A percentile compares a stretch with the other conserved stretches of the same genome.
These are phyloP conservation scores for Hericium coralloides DNA, from an alignment of 768 basidiomycete genomes.

Conservation along the genomic window DNA sequence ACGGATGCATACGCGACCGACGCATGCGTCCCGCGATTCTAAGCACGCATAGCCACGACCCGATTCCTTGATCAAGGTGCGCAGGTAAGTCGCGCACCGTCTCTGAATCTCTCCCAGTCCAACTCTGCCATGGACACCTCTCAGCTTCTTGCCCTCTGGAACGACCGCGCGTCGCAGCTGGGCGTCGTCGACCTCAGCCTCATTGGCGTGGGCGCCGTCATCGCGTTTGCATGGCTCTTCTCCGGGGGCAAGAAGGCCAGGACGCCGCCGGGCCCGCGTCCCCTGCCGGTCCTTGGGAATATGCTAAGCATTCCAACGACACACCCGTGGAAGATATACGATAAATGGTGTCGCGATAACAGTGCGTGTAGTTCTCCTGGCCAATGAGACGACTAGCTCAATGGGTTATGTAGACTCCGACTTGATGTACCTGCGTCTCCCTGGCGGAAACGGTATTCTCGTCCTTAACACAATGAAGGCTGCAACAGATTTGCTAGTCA, in stretches of 20 bases:
- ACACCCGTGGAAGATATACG: neutral
- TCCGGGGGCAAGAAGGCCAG: neutral
- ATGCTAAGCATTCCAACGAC: neutral
- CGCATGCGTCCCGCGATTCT: too few species aligned
- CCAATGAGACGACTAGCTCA: neutral
- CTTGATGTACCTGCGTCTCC: neutral
- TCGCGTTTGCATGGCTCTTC: neutral
- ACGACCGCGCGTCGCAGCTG: too few species aligned
- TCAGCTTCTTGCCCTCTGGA: too few species aligned
- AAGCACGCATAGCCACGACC: too few species aligned
- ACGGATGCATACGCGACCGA: too few species aligned
- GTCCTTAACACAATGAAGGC: conserved; percentile 28
- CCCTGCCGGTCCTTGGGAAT: neutral
- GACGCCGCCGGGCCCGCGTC: neutral
- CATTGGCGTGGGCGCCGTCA: neutral
- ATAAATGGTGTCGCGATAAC: neutral
- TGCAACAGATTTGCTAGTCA: conserved; percentile 5
- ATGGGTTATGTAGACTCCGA: neutral
- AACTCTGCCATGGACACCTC: too few species aligned
- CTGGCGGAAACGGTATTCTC: neutral
- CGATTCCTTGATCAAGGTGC: too few species aligned
- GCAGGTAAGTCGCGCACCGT: too few species aligned
- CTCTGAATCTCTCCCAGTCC: too few species aligned
- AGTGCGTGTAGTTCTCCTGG: neutral
- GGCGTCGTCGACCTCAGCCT: neutral